These are phyloP conservation scores for Silene noctiflora DNA, from an alignment of 179 eudicot species.

Conservation along the genomic window DNA sequence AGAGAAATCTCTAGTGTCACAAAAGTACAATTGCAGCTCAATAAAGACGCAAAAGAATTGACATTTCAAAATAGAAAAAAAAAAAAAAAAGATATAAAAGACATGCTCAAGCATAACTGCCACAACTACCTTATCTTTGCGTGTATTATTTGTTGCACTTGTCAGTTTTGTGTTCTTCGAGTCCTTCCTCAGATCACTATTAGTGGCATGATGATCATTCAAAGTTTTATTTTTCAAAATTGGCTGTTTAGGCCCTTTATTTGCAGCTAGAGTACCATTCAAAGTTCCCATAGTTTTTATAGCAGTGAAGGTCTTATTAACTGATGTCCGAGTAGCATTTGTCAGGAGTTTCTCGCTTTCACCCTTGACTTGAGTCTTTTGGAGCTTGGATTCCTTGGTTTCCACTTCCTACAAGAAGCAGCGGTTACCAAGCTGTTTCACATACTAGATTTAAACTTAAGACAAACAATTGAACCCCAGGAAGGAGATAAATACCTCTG, in stretches of 20 bases:
- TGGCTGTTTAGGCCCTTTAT: conserved; percentile 42
- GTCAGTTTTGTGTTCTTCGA: conserved; percentile 25
- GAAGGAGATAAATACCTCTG: no score
- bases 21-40: conserved; percentile 6
- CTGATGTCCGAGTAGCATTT: conserved; percentile 13
- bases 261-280: conserved; percentile 51
- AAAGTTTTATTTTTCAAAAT: conserved; percentile 37
- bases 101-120: background rate
- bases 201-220: conserved; percentile 39
- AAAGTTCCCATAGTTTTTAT: conserved; percentile 17
- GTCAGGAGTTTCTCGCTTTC: conserved; percentile 47
- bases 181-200: conserved; percentile 29
- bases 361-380: conserved; percentile 38
- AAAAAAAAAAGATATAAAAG: background rate
- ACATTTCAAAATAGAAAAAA: background rate
- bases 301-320: conserved; percentile 37
- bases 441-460: background rate
- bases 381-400: conserved; percentile 34
- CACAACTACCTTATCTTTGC: conserved; percentile 44
- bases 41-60: background rate
- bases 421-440: conserved; percentile 6
- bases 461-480: background rate
- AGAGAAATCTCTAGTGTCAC: conserved; percentile 8
- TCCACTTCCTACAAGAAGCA: conserved; percentile 41
- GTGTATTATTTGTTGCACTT: conserved; percentile 30